Base-by-base conservation (phyloP, 2,329 filamentous ascomycete genomes). In the Paecilomyces sp. region DNA sequence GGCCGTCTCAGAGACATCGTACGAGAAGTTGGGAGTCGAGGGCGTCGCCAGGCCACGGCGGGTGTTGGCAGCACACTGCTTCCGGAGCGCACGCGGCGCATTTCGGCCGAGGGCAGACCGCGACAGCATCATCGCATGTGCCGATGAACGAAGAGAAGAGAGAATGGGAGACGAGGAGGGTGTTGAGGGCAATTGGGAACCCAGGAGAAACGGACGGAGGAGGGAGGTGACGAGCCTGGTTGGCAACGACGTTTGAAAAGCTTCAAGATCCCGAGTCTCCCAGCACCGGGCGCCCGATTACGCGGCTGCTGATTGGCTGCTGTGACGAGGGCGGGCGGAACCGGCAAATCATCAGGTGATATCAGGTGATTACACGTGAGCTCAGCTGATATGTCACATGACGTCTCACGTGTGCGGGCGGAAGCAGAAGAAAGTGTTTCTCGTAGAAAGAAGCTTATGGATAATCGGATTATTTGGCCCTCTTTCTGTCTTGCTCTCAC, bases 1-100 rank as follows among this genome's bases (percentile, higher is more conserved):
- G 76, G 87, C 85, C 77, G 90, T 85, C 78, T 96, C 90, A 74
- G 89, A 85, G 64, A 89, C 86, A 80, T 97, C 88, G 82, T 95
- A 99, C 76, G 89, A 87, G 80, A 92, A 90, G 68, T 90, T 85
- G 78, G 82, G 89, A 80, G 85, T 83, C 69, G 90, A 82, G 67
- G 85, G 77, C 69, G 79, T 83, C 70, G 87, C 86, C 70, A 89
- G 82, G 66, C 82, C 82, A 74, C 87, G 83, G 76, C 81, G 81
- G 74, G 81, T 79, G 69, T 76, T 73, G 69, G 79, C 59, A 61
- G 83, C 84, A 76, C 83, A 82, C 76, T 83, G 79, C 72, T 79
- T 79, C 70, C 82, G 81, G 75, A 84, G 78, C 75, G 82, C 83
- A 76, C 83, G 83, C 79, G 85, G 83, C 74, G 84, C 84, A 77